A percentile compares a stretch with the other conserved stretches of the same genome.
These are phyloP conservation scores for Penicillium digitatum DNA, from an alignment of 2,329 filamentous ascomycete species.

Conservation along the genomic window DNA sequence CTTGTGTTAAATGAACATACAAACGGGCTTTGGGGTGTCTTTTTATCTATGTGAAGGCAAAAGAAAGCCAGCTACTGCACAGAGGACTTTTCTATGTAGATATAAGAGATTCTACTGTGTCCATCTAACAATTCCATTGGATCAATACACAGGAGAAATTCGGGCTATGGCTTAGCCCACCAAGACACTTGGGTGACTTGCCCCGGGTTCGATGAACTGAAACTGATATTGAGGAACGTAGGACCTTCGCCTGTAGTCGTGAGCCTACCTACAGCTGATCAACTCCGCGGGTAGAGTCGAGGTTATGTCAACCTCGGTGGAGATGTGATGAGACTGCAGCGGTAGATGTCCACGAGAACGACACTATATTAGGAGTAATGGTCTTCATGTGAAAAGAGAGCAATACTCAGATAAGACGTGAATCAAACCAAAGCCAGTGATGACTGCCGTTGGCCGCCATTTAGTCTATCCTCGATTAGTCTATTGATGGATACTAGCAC, in stretches of 20 bases:
- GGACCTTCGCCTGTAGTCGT: too few relatives aligned
- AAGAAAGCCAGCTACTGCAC: too few relatives aligned
- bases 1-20: too few relatives aligned
- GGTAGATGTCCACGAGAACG: neutral
- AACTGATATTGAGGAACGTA: neutral
- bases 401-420: neutral
- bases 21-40: too few relatives aligned
- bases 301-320: neutral
- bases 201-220: neutral
- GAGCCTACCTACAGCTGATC: neutral
- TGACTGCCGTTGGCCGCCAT: neutral
- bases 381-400: neutral
- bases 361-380: neutral
- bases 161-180: neutral
- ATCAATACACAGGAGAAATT: neutral
- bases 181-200: neutral
- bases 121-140: neutral
- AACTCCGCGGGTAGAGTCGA: neutral
- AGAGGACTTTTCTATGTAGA: too few relatives aligned
- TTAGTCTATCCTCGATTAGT: neutral
- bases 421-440: neutral
- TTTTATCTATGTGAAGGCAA: too few relatives aligned
- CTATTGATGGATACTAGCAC: neutral
- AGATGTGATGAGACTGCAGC: neutral
- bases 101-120: neutral